Percentiles rank a stretch among this genome's conserved stretches.
These are phyloP conservation scores for Termitomyces sp. DNA, from an alignment of 768 basidiomycete species.

Conservation along the genomic window DNA sequence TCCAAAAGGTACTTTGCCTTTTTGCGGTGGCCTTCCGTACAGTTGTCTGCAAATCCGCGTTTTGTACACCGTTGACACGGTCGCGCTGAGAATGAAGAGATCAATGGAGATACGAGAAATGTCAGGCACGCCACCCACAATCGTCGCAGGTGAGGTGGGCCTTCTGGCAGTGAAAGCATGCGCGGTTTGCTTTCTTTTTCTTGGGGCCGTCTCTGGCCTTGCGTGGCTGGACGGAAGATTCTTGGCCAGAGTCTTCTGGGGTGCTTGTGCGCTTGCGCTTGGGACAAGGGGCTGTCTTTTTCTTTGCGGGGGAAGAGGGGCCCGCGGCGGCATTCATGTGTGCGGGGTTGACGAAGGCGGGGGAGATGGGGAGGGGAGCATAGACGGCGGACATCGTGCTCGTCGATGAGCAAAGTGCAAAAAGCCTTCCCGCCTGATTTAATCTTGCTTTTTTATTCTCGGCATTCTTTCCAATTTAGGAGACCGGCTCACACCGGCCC, in stretches of 20 bases:
- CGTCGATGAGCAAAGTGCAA: conserved; percentile 14
- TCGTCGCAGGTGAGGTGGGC: conserved; percentile 99
- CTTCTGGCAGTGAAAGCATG: conserved; percentile 95
- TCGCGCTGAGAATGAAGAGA: conserved; percentile 53
- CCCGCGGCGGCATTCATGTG: conserved; percentile 43
- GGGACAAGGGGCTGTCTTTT: conserved; percentile 24
- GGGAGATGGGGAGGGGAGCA: conserved; percentile 28
- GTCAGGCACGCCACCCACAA: conserved; percentile 47
- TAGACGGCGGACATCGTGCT: conserved; percentile 30
- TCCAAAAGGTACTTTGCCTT: conserved; percentile 97
- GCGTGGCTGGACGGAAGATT: conserved; percentile 37
- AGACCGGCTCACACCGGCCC: conserved; percentile 12
- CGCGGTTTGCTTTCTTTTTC: conserved; percentile 93
- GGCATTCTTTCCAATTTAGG: conserved; percentile 14
- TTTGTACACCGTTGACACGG: conserved; percentile 96
- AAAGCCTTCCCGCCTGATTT: conserved; percentile 12
- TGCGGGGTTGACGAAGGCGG: conserved; percentile 34
- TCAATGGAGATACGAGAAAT: conserved; percentile 10
- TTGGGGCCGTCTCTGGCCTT: conserved; percentile 73
- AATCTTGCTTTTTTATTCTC: conserved; percentile 17
- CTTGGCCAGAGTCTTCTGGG: conserved; percentile 48
- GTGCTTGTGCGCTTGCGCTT: conserved; percentile 64
- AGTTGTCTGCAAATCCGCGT: conserved; percentile 83
- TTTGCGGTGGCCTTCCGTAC: conserved; percentile 93
- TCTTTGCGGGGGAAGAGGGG: conserved; percentile 36